Evolutionary conservation across 2,329 filamentous ascomycete genomes (phyloP).

Genomic region (Camillea tinctor): DNA sequence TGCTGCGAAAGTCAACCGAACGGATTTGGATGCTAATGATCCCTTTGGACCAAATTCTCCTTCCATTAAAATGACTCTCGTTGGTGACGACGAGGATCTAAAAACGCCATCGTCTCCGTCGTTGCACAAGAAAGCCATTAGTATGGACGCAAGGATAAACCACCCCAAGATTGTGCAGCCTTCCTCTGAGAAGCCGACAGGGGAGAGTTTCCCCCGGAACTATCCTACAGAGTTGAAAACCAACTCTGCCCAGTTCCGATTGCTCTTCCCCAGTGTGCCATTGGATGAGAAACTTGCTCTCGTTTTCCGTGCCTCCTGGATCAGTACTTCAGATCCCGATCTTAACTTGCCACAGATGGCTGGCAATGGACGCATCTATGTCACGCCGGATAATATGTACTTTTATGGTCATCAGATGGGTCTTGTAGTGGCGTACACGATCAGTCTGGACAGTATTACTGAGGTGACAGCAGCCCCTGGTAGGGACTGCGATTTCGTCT

Average conservation of each 20-base stretch:
- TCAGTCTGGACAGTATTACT: conserved; percentile 72
- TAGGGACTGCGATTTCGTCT: conserved; percentile 89
- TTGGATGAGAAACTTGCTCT: conserved; percentile 80
- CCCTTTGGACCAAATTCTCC: conserved; percentile 38
- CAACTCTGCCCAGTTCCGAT: conserved; percentile 90
- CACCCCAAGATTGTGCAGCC: conserved; percentile 27
- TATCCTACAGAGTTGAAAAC: conserved; percentile 81
- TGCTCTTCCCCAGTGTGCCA: conserved; percentile 81
- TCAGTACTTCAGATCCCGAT: conserved; percentile 47
- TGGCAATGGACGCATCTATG: conserved; percentile 74
- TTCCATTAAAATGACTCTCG: conserved; percentile 32
- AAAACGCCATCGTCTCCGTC: conserved; percentile 24
- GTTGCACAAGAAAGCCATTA: conserved; percentile 44
- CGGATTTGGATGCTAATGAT: conserved; percentile 30
- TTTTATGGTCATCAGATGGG: conserved; percentile 97
- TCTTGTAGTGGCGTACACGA: conserved; percentile 77
- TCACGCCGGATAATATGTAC: conserved; percentile 84
- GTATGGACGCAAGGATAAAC: conserved; percentile 38
- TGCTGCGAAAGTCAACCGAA: conserved; percentile 20
- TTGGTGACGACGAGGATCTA: conserved; percentile 26
- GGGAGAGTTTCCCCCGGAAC: conserved; percentile 64
- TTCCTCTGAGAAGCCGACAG: conserved; percentile 33
- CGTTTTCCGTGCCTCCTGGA: conserved; percentile 91
- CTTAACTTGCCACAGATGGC: conserved; percentile 53
- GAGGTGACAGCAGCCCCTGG: conserved; percentile 90